Conservation (phyloP, 441 rosid species). For the Syzygium malaccense region DNA sequence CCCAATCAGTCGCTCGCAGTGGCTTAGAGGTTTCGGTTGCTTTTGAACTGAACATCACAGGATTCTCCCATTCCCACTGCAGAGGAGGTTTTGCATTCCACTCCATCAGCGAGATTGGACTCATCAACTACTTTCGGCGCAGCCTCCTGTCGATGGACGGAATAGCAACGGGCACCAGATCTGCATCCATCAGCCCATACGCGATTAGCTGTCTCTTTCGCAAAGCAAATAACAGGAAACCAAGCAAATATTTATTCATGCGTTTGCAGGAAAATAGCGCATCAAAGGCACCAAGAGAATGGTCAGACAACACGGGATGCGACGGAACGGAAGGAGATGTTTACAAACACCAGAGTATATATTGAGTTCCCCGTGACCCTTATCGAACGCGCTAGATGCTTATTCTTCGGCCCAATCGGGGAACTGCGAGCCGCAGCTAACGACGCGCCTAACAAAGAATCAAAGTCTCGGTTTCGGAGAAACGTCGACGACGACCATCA, state of each 20-base stretch:
- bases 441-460: neutral
- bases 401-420: neutral
- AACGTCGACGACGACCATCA: neutral
- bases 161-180: neutral
- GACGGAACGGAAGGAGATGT: neutral
- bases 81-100: slow-evolving; percentile 60
- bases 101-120: slow-evolving; percentile 55
- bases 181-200: neutral
- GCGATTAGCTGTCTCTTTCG: neutral
- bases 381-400: neutral
- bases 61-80: slow-evolving; percentile 78
- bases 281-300: neutral
- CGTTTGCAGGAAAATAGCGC: neutral
- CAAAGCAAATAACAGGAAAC: neutral
- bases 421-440: neutral
- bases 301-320: neutral
- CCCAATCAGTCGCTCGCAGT: slow-evolving; percentile 43
- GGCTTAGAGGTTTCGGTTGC: slow-evolving; percentile 46
- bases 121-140: slow-evolving; percentile 22
- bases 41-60: slow-evolving; percentile 39
- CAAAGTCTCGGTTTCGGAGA: neutral
- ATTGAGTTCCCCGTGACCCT: neutral
- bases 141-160: neutral
- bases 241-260: neutral
- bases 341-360: neutral